These are phyloP conservation scores for Chalara sp. DNA, from an alignment of 2,329 filamentous ascomycete species.

Conservation along the genomic window DNA sequence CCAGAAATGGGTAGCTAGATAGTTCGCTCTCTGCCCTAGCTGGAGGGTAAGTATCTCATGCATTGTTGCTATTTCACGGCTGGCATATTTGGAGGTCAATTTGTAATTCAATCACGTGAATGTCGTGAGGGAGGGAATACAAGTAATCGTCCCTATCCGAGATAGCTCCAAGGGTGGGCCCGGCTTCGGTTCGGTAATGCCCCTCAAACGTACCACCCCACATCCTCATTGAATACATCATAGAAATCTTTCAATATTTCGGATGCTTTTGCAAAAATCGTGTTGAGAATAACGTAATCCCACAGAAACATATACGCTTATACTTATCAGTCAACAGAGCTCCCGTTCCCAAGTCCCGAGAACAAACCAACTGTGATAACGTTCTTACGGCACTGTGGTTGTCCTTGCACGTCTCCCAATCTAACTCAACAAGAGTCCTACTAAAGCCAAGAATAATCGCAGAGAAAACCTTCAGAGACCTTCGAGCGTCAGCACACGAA, in stretches of 20 bases:
- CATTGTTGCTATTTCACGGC: conserved; percentile 45
- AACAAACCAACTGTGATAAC: conserved; percentile 53
- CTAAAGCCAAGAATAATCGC: conserved; percentile 30
- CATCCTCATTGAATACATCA: no score
- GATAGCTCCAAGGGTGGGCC: no score
- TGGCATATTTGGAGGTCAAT: neutral
- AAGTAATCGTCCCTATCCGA: neutral
- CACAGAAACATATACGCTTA: no score
- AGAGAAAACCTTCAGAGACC: conserved; percentile 55
- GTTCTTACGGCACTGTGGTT: conserved; percentile 68
- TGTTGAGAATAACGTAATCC: no score
- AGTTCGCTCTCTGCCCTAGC: conserved; percentile 88
- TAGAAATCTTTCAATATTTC: neutral
- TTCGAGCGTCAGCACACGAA: conserved; percentile 44
- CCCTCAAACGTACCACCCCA: no score
- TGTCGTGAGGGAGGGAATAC: neutral
- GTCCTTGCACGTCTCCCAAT: conserved; percentile 51
- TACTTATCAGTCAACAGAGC: conserved; percentile 30
- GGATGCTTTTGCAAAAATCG: no score
- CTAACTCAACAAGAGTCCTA: neutral
- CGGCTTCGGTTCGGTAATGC: no score
- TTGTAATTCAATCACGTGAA: neutral
- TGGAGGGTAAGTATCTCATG: conserved; percentile 93
- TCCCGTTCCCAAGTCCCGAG: conserved; percentile 43
- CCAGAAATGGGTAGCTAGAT: conserved; percentile 94